phyloP scores from a whole-genome alignment of 257 asterid species.

The Gentiana straminea region DNA sequence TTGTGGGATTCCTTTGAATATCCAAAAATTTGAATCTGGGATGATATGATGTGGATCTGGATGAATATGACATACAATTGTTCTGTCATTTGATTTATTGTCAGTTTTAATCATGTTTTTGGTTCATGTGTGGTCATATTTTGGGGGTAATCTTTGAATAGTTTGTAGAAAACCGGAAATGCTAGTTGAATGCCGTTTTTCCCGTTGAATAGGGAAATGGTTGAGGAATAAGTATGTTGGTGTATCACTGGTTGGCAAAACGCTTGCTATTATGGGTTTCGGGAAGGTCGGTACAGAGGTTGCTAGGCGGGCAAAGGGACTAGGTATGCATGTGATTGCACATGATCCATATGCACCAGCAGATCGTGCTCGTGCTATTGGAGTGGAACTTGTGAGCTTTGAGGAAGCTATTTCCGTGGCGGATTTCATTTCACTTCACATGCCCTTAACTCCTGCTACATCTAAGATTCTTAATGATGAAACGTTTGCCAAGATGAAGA shows the following conservation, averaged over 20 bases:
- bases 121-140: no score
- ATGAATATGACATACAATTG: no score
- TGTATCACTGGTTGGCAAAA: slow-evolving; percentile 92
- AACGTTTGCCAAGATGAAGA: slow-evolving; percentile 88
- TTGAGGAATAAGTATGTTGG: slow-evolving; percentile 85
- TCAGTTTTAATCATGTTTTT: no score
- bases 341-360: slow-evolving; percentile 94
- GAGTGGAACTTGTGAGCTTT: slow-evolving; percentile 84
- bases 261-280: slow-evolving; percentile 87
- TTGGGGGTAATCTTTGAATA: no score
- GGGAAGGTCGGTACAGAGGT: slow-evolving; percentile 99
- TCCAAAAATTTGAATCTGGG: no score
- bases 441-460: slow-evolving; percentile 88
- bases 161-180: no score
- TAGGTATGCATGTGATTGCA: slow-evolving; percentile 91
- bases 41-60: no score
- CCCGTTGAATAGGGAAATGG: slow-evolving; percentile 56
- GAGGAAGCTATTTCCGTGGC: slow-evolving; percentile 77
- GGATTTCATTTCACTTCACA: slow-evolving; percentile 85
- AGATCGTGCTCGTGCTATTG: slow-evolving; percentile 91
- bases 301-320: slow-evolving; percentile 93
- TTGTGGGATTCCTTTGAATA: no score
- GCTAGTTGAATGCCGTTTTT: no score
- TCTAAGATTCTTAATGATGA: slow-evolving; percentile 64
- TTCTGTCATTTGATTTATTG: no score